A percentile compares a stretch with the other conserved stretches of the same genome.
Evolutionary conservation across 116 monocot species (phyloP).

Genomic region (Trichopus zeylanicus): DNA sequence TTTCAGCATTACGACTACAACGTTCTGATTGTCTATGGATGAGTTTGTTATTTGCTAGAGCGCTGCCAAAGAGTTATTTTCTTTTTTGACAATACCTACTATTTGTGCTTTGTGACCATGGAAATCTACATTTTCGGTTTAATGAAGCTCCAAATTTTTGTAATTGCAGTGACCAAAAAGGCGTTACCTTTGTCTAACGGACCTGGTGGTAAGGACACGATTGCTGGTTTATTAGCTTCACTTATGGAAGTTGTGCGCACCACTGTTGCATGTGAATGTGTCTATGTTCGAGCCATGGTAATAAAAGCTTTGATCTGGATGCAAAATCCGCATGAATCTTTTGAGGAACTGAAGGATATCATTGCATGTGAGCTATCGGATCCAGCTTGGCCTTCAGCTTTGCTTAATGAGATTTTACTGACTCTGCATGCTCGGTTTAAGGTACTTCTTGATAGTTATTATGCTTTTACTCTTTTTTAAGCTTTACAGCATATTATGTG

Average conservation of each 20-base stretch:
- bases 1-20: too few species aligned
- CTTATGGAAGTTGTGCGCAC: conserved; percentile 99
- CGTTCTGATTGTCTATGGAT: too few species aligned
- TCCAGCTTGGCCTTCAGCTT: conserved; percentile 84
- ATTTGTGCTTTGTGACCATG: too few species aligned
- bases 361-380: conserved; percentile 98
- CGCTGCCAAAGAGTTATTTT: too few species aligned
- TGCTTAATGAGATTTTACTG: conserved; percentile 90
- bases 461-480: neutral
- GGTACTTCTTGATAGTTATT: conserved; percentile 27
- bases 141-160: conserved; percentile 1
- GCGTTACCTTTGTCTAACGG: conserved; percentile 52
- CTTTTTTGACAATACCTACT: too few species aligned
- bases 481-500: too few species aligned
- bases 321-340: conserved; percentile 96
- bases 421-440: conserved; percentile 99
- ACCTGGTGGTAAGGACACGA: conserved; percentile 66
- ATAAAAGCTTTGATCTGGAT: conserved; percentile 99
- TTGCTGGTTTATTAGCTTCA: conserved; percentile 96
- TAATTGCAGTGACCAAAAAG: conserved; percentile 49
- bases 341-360: conserved; percentile 89
- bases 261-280: conserved; percentile 99
- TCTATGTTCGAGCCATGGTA: conserved; percentile 96
- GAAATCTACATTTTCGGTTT: too few species aligned
- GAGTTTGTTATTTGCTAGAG: too few species aligned